Evolutionary conservation across 139 green algal genomes (phyloP), one percentile per base, ranked within the genome.

Genomic region (Microglena sp.): DNA sequence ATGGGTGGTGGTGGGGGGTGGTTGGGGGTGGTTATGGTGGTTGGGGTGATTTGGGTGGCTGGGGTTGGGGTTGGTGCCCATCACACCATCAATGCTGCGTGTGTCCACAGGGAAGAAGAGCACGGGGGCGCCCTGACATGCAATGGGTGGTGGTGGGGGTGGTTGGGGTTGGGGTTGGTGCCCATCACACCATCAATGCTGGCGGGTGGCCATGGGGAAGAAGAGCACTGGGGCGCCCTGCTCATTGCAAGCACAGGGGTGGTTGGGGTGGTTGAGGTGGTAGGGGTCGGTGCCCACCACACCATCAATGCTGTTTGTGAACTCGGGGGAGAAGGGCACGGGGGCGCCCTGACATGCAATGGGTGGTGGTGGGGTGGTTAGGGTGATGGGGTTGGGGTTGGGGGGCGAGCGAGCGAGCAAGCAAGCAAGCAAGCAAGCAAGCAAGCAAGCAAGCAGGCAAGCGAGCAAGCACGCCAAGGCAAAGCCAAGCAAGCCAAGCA

Each of bases 91-190:
- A n/a, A n/a, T n/a, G n/a, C n/a, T n/a, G n/a, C n/a, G n/a, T n/a
- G n/a, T 96, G 57, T 90, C 90, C 71, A 96, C 90, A 0, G 90
- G 90, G 76, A 97, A 97, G 77, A 97, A 95, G 2, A 96, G 72
- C 54, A 95, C 79, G 15, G 40, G 40, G 40, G 40, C 40, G 40
- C 40, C 40, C 40, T 50, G 40, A 18, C 40, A 18, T 50, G 40
- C 40, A 18, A 11, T 50, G 11, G 40, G 40, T 11, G 11, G 40
- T 11, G 40, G 11, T 18, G 18, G 40, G 11, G 40, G 40, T 11
- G 40, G 15, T 24, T 11, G 15, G 40, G 11, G 11, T 50, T 50
- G 18, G 18, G 40, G 40, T 50, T 50, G 40, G n/a, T n/a, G n/a
- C n/a, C n/a, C n/a, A n/a, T n/a, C n/a, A n/a, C n/a, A n/a, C n/a